phyloP scores from a whole-genome alignment of 495 filamentous ascomycete genomes.

The Apodospora peruviana region DNA sequence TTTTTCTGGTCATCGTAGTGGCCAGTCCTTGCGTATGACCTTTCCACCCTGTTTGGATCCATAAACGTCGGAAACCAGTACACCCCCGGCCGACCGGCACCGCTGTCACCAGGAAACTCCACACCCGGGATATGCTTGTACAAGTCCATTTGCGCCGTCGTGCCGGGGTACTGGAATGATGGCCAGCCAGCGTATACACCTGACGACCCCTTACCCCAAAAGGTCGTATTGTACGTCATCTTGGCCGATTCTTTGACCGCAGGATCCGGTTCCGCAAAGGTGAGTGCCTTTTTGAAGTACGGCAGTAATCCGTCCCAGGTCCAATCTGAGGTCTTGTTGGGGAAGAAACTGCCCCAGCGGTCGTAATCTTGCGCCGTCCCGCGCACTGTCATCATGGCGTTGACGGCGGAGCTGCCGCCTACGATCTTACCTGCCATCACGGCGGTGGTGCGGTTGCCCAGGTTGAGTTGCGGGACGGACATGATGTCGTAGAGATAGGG shows the following conservation, averaged over 20 bases:
- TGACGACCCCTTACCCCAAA: slow-evolving; percentile 39
- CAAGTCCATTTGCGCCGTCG: slow-evolving; percentile 30
- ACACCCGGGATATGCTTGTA: slow-evolving; percentile 35
- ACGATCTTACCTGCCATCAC: slow-evolving; percentile 49
- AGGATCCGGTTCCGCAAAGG: slow-evolving; percentile 31
- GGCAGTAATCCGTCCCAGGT: slow-evolving; percentile 41
- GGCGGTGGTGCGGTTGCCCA: slow-evolving; percentile 26
- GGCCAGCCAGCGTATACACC: slow-evolving; percentile 38
- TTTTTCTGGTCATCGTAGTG: slow-evolving; percentile 30
- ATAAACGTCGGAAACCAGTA: slow-evolving; percentile 43
- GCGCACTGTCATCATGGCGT: slow-evolving; percentile 46
- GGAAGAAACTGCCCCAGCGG: slow-evolving; percentile 39
- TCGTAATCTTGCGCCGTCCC: slow-evolving; percentile 41
- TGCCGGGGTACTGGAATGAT: slow-evolving; percentile 34
- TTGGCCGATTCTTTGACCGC: slow-evolving; percentile 28
- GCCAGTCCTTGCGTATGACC: slow-evolving; percentile 37
- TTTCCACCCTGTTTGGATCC: slow-evolving; percentile 31
- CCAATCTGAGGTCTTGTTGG: slow-evolving; percentile 29
- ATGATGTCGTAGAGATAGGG: slow-evolving; percentile 29
- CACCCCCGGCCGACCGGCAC: slow-evolving; percentile 32
- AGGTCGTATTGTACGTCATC: slow-evolving; percentile 35
- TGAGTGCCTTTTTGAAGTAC: slow-evolving; percentile 41
- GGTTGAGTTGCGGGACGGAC: slow-evolving; percentile 33
- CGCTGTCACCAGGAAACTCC: slow-evolving; percentile 35
- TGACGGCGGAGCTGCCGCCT: slow-evolving; percentile 54